phyloP scores from a whole-genome alignment of 352 stramenopile species.

The Globisporangium perplexum region DNA sequence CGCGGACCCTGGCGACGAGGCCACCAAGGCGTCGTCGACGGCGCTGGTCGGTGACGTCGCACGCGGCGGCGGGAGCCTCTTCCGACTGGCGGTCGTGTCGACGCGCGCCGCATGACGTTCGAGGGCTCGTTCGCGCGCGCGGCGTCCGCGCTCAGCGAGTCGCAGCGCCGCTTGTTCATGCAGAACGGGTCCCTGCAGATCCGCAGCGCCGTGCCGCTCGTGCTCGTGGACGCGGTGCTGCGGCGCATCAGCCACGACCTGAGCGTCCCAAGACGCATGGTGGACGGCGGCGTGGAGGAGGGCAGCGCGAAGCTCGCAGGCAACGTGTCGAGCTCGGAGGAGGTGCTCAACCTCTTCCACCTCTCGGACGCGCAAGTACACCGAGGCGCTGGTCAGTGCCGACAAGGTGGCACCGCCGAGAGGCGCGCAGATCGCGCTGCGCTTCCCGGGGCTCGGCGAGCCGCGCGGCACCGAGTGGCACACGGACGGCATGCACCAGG shows the following conservation, averaged over 20 bases:
- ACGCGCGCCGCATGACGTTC: constrained; percentile 28
- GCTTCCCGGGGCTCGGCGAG: constrained; percentile 65
- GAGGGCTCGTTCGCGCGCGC: constrained; percentile 9
- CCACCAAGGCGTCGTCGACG: neutral
- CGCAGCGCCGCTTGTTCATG: constrained; percentile 61
- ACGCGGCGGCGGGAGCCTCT: constrained; percentile 37
- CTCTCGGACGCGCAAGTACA: constrained; percentile 46
- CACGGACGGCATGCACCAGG: constrained; percentile 78
- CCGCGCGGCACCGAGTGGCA: constrained; percentile 71
- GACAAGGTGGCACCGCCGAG: constrained; percentile 38
- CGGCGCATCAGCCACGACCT: constrained; percentile 76
- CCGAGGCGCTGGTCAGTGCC: constrained; percentile 50
- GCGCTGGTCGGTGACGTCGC: constrained; percentile 48
- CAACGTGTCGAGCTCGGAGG: constrained; percentile 63
- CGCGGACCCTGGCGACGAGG: neutral
- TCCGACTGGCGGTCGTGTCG: constrained; percentile 41
- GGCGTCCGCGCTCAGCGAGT: constrained; percentile 39
- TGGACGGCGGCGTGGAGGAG: constrained; percentile 74
- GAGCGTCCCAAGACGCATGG: constrained; percentile 56
- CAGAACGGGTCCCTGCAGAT: constrained; percentile 71
- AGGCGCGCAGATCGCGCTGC: constrained; percentile 64
- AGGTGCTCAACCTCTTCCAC: constrained; percentile 54
- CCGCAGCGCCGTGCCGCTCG: constrained; percentile 46
- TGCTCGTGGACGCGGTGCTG: constrained; percentile 46
- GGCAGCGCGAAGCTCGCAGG: constrained; percentile 59